These are phyloP conservation scores for Calonectria multiphialidica DNA, from an alignment of 2,329 filamentous ascomycete species.

Conservation along the genomic window DNA sequence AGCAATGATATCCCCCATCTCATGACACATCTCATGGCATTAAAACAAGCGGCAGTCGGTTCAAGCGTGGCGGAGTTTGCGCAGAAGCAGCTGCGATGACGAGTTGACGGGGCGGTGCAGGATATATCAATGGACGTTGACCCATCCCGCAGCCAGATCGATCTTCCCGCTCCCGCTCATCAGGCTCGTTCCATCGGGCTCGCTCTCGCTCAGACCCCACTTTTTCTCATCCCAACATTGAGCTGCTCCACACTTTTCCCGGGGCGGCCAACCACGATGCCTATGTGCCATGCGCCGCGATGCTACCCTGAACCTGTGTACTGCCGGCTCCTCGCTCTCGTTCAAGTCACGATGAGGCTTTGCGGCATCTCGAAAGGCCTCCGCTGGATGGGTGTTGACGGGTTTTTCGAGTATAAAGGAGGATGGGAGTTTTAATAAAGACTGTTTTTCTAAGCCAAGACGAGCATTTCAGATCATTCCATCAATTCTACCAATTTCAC, in stretches of 20 bases:
- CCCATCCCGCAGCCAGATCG: not conserved
- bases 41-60: not conserved
- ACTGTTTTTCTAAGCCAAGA: not conserved
- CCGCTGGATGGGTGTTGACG: not conserved
- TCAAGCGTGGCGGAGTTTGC: not conserved
- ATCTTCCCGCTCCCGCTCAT: not conserved
- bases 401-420: not conserved
- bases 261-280: not conserved
- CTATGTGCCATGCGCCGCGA: too few species aligned
- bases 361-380: not conserved
- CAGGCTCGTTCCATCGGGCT: not conserved
- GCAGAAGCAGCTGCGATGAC: not conserved
- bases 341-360: not conserved
- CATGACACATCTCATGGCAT: not conserved
- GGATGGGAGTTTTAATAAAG: not conserved
- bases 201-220: slow-evolving; percentile 16
- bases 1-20: not conserved
- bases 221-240: not conserved
- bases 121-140: not conserved
- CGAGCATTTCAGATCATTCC: not conserved
- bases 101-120: not conserved
- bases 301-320: slow-evolving; percentile 3
- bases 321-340: not conserved
- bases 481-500: not conserved
- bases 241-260: not conserved